These are phyloP conservation scores for Exophiala phaeomuriformis DNA, from an alignment of 2,329 filamentous ascomycete species.

Conservation along the genomic window DNA sequence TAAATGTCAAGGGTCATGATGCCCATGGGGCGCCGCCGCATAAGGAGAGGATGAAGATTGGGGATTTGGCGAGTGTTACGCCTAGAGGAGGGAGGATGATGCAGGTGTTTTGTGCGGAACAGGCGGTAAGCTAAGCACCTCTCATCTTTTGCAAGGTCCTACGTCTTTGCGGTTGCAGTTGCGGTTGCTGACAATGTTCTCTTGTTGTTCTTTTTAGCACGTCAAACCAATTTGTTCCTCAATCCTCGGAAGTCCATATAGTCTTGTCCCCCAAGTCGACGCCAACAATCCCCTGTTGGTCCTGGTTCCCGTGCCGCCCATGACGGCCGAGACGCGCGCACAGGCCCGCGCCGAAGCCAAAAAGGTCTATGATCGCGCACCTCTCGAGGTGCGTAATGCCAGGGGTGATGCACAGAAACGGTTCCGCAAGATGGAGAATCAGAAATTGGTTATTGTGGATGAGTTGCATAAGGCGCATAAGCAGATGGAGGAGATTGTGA, in stretches of 20 bases:
- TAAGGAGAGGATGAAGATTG: conserved; percentile 44
- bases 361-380: conserved; percentile 39
- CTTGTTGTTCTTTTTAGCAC: conserved; percentile 30
- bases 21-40: conserved; percentile 29
- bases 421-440: conserved; percentile 39
- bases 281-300: conserved; percentile 40
- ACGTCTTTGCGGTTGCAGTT: not conserved
- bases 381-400: conserved; percentile 36
- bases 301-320: conserved; percentile 41
- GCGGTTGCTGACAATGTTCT: not conserved
- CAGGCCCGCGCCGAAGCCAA: conserved; percentile 37
- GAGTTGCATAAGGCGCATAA: conserved; percentile 41
- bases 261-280: conserved; percentile 39
- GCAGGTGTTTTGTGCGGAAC: conserved; percentile 57
- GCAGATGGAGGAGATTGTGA: conserved; percentile 42
- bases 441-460: conserved; percentile 39
- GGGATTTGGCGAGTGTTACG: conserved; percentile 60
- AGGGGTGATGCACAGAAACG: conserved; percentile 40
- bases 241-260: conserved; percentile 37
- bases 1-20: conserved; percentile 50
- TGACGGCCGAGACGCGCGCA: conserved; percentile 41
- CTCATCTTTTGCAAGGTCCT: not conserved
- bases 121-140: conserved; percentile 45
- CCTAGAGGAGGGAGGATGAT: conserved; percentile 55
- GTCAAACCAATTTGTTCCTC: conserved; percentile 41